Conservation (phyloP, 2,329 filamentous ascomycete genomes). For the Aphanoascus verrucosus region DNA sequence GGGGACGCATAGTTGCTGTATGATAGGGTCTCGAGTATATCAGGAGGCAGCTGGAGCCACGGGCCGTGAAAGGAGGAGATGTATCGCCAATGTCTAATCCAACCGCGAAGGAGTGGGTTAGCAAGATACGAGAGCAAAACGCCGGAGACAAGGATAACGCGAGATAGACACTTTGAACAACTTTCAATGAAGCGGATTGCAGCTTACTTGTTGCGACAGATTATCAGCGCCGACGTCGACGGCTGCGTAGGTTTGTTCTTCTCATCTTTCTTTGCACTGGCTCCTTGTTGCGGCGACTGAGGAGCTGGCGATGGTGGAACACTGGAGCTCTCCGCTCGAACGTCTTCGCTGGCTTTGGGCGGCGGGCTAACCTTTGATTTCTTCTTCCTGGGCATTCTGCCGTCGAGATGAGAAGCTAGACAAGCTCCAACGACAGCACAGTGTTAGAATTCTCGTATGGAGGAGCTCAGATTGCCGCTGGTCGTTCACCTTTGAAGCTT, state of each 20-base stretch:
- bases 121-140: background rate
- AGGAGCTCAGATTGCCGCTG: too few species aligned
- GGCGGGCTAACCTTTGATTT: constrained; percentile 15
- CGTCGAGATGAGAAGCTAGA: background rate
- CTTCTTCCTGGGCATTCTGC: constrained; percentile 17
- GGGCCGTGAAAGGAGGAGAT: constrained; percentile 75
- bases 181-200: background rate
- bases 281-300: constrained; percentile 10
- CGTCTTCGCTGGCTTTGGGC: constrained; percentile 1
- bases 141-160: background rate
- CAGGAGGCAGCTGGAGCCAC: constrained; percentile 69
- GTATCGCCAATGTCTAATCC: constrained; percentile 65
- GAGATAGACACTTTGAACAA: background rate
- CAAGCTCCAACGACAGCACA: background rate
- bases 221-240: constrained; percentile 45
- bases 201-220: constrained; percentile 57
- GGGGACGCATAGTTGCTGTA: constrained; percentile 70
- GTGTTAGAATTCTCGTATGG: background rate
- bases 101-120: background rate
- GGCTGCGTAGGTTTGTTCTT: constrained; percentile 18
- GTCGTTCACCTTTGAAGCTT: background rate
- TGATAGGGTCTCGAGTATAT: constrained; percentile 67
- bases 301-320: constrained; percentile 8
- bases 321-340: constrained; percentile 1
- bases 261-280: constrained; percentile 7